These are phyloP conservation scores for Trametes villosa DNA, from an alignment of 768 basidiomycete genomes.

Conservation along the genomic window DNA sequence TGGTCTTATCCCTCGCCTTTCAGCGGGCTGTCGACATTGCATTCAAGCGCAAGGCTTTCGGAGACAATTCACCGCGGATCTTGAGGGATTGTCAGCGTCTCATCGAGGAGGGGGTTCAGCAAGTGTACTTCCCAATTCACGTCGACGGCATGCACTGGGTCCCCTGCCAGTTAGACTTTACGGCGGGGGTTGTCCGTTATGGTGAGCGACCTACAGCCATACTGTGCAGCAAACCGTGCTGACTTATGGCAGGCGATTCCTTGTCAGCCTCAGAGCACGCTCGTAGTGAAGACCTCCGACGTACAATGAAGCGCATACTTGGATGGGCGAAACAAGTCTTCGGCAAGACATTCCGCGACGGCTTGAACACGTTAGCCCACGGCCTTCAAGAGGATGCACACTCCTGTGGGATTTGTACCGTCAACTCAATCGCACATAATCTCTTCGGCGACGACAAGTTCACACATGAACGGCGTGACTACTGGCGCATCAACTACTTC, in stretches of 20 bases:
- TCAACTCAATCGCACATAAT: constrained; percentile 17
- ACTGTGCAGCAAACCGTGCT: too few relatives aligned
- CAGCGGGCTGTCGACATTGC: background rate
- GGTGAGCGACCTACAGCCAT: constrained; percentile 3
- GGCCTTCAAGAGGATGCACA: constrained; percentile 11
- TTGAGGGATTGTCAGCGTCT: background rate
- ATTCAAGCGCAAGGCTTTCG: background rate
- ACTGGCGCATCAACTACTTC: background rate
- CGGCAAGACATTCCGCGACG: background rate
- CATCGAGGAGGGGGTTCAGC: background rate
- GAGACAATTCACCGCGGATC: background rate
- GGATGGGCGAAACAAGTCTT: background rate
- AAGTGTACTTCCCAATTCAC: constrained; percentile 3
- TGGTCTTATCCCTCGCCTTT: background rate
- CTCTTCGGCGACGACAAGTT: constrained; percentile 12
- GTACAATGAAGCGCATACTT: background rate
- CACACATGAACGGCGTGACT: background rate
- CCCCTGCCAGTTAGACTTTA: constrained; percentile 15
- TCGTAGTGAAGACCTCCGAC: background rate
- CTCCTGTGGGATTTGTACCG: constrained; percentile 23
- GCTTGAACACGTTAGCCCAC: background rate
- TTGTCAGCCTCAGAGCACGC: background rate
- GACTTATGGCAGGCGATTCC: background rate
- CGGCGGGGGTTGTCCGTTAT: background rate
- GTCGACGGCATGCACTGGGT: constrained; percentile 21